phyloP scores from a whole-genome alignment of 2,329 filamentous ascomycete species.

The Diplodia mutila region DNA sequence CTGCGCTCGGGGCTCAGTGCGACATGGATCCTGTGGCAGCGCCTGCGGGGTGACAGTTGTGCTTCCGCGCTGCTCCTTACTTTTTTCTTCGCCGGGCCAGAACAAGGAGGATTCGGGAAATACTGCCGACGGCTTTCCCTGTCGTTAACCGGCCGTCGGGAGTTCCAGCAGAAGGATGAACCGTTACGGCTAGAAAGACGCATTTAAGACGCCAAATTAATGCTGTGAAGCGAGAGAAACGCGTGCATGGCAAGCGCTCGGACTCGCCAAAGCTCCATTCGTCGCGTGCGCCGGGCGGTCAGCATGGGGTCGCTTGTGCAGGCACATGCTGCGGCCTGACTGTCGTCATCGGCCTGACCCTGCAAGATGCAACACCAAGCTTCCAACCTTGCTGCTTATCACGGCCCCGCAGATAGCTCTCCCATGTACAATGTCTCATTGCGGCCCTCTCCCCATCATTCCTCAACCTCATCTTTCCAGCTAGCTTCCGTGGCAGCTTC shows the following conservation, averaged over 20 bases:
- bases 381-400: slow-evolving; percentile 4
- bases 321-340: not conserved
- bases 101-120: not conserved
- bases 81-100: not conserved
- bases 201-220: slow-evolving; percentile 8
- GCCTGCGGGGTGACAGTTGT: not conserved
- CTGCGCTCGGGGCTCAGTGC: not conserved
- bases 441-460: not conserved
- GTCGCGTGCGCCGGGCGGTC: slow-evolving; percentile 1
- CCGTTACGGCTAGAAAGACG: not conserved
- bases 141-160: not conserved
- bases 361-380: not conserved
- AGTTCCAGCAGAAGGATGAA: not conserved
- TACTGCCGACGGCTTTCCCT: not conserved
- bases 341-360: not conserved
- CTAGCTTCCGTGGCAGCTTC: not conserved
- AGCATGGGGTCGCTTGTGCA: not conserved
- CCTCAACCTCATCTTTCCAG: too few relatives aligned
- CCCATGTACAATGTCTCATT: not conserved
- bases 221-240: slow-evolving; percentile 1
- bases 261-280: not conserved
- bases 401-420: not conserved
- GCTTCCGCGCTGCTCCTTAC: not conserved
- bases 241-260: not conserved
- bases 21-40: slow-evolving; percentile 1